These are phyloP conservation scores for Truncatella angustata DNA, from an alignment of 2,329 filamentous ascomycete genomes.

Conservation along the genomic window DNA sequence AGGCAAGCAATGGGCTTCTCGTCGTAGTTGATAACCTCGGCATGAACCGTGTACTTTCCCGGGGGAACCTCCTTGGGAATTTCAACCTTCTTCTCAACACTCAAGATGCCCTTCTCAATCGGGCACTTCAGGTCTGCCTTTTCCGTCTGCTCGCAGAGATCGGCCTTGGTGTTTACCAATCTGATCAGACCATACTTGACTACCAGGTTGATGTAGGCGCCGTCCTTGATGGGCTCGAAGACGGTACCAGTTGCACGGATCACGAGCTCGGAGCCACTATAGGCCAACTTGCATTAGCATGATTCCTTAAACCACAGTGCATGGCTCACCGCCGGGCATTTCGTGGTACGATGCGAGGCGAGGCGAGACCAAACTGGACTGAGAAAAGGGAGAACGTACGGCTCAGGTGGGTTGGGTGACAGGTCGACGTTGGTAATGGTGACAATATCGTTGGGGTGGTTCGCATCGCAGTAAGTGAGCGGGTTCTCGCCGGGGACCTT, in stretches of 20 bases:
- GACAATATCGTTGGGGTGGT: conserved; percentile 69
- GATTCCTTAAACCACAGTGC: not conserved
- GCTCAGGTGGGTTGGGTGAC: conserved; percentile 77
- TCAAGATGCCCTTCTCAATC: conserved; percentile 73
- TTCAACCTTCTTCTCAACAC: conserved; percentile 76
- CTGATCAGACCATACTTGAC: conserved; percentile 96
- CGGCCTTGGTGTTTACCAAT: conserved; percentile 75
- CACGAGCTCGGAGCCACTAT: conserved; percentile 71
- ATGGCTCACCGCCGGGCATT: conserved; percentile 8
- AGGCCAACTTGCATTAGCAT: conserved; percentile 10
- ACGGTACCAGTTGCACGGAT: conserved; percentile 81
- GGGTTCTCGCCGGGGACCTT: conserved; percentile 84
- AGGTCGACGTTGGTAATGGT: conserved; percentile 78
- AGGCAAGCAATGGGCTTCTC: conserved; percentile 81
- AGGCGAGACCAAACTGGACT: not conserved
- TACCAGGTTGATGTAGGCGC: conserved; percentile 76
- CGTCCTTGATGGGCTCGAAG: conserved; percentile 67
- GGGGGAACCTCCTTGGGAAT: conserved; percentile 85
- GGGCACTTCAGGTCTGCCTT: conserved; percentile 91
- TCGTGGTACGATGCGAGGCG: not conserved
- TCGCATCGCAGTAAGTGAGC: conserved; percentile 69
- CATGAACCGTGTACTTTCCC: conserved; percentile 84
- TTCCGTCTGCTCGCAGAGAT: conserved; percentile 84
- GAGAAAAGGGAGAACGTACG: conserved; percentile 58
- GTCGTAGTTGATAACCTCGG: conserved; percentile 77